phyloP scores from a whole-genome alignment of 257 asterid genomes.

The Galeopsis tetrahit region DNA sequence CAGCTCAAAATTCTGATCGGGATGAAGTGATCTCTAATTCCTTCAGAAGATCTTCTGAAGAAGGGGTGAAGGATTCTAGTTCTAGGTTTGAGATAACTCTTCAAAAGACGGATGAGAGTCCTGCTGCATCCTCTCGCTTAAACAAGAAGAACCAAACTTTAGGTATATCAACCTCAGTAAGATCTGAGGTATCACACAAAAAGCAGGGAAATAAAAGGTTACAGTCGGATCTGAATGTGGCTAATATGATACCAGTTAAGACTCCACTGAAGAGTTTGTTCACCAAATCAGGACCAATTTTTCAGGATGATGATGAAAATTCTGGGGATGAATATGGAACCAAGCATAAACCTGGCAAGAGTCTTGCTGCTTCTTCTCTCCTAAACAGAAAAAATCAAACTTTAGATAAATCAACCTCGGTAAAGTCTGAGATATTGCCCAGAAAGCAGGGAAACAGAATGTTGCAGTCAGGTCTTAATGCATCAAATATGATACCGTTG shows the following conservation, averaged over 20 bases:
- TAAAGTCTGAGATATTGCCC: slow-evolving; percentile 36
- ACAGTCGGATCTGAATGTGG: slow-evolving; percentile 32
- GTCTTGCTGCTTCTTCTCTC: slow-evolving; percentile 34
- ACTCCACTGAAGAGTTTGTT: slow-evolving; percentile 46
- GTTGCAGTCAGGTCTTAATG: slow-evolving; percentile 33
- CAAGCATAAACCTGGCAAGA: slow-evolving; percentile 30
- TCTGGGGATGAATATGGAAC: slow-evolving; percentile 52
- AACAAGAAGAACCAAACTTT: slow-evolving; percentile 40
- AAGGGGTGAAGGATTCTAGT: slow-evolving; percentile 36
- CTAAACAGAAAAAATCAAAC: slow-evolving; percentile 37
- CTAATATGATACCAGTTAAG: slow-evolving; percentile 35
- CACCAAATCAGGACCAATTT: slow-evolving; percentile 45
- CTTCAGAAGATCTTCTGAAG: slow-evolving; percentile 37
- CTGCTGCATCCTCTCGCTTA: slow-evolving; percentile 32
- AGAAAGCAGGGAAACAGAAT: slow-evolving; percentile 34
- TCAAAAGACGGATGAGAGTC: slow-evolving; percentile 34
- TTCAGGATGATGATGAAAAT: slow-evolving; percentile 62
- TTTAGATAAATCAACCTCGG: slow-evolving; percentile 43
- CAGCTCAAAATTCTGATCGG: slow-evolving; percentile 34
- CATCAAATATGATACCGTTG: slow-evolving; percentile 34
- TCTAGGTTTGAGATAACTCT: slow-evolving; percentile 31
- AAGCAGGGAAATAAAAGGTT: slow-evolving; percentile 33
- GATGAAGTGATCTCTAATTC: slow-evolving; percentile 28
- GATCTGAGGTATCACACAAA: slow-evolving; percentile 36
- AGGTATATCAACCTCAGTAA: slow-evolving; percentile 41